Evolutionary conservation across 768 basidiomycete genomes (phyloP), one percentile per base, ranked within the genome.

Genomic region (Rhodocollybia butyracea): DNA sequence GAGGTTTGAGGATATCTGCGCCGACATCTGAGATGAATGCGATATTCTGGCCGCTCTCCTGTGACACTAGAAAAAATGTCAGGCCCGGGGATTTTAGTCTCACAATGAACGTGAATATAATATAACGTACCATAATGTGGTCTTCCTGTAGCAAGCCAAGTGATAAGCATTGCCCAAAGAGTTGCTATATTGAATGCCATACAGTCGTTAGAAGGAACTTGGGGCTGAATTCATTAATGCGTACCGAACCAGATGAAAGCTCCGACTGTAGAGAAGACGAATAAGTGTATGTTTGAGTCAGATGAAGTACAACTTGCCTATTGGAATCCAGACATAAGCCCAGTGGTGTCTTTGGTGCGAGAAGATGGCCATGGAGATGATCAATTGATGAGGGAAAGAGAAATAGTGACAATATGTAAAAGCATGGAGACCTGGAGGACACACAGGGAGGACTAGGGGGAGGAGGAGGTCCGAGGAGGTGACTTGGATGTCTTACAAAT

Each of bases 1-100:
- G 76, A 2, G 89, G 89, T 64, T 91, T 90, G 46, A 91, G 72
- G 51, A 77, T 73, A 59, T 78, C 78, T 19, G 90, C 89, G 19
- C 85, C 89, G 32, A 91, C 69, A 61, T 91, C 88, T 39, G 87
- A 89, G 46, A 91, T 89, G 67, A 86, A 89, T 19, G 83, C 81
- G 51, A 89, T 81, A 1, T 67, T 66, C 17, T 40, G 39, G 17
- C 21, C 39, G 22, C 78, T 78, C 34, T 83, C 76, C 65, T 78
- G 74, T 13, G 84, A 77, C 17, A 74, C 73, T 60, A 76, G 74
- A 54, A 69, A 70, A 24, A n/a, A n/a, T n/a, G n/a, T n/a, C 76
- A 77, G 21, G 8, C 10, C n/a, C n/a, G n/a, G n/a, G n/a, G n/a
- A n/a, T n/a, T n/a, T n/a, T n/a, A n/a, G n/a, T n/a, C n/a, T n/a